phyloP scores from a whole-genome alignment of 805 yeast genomes.

The Kodamaea sagamina region DNA sequence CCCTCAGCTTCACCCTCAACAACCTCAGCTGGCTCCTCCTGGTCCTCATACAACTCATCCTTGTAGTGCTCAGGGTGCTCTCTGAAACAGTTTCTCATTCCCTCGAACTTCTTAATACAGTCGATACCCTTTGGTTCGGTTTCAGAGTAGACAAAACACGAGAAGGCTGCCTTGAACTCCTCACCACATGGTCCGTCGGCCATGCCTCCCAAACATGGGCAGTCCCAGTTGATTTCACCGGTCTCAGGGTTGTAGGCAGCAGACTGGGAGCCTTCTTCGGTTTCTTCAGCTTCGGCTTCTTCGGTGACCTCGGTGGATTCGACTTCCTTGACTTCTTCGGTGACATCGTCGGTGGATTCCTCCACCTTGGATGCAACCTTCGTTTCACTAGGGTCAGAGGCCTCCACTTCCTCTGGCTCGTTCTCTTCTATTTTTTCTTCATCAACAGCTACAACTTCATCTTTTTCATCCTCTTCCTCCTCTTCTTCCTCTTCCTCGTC shows the following conservation, averaged over 20 bases:
- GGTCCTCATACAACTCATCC: slow-evolving; percentile 86
- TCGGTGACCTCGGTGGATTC: slow-evolving; percentile 7
- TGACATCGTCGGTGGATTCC: slow-evolving; percentile 13
- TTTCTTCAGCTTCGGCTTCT: slow-evolving; percentile 15
- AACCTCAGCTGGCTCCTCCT: slow-evolving; percentile 7
- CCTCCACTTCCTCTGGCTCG: slow-evolving; percentile 7
- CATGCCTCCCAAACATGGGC: slow-evolving; percentile 99
- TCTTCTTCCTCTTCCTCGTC: slow-evolving; percentile 15
- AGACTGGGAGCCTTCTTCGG: slow-evolving; percentile 38
- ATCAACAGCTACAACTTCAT: neutral
- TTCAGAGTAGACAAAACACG: slow-evolving; percentile 92
- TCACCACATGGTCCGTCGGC: slow-evolving; percentile 98
- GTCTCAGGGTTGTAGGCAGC: slow-evolving; percentile 95
- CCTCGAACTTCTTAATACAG: slow-evolving; percentile 85
- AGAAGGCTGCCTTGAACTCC: slow-evolving; percentile 90
- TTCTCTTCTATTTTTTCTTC: neutral
- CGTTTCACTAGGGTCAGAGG: slow-evolving; percentile 2
- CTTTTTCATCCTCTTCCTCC: slow-evolving; percentile 12
- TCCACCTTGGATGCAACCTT: neutral
- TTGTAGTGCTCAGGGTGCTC: slow-evolving; percentile 89
- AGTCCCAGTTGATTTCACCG: slow-evolving; percentile 99
- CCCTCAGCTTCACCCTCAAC: slow-evolving; percentile 3
- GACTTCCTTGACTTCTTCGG: slow-evolving; percentile 11
- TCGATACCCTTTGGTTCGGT: slow-evolving; percentile 96
- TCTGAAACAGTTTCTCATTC: slow-evolving; percentile 94